Evolutionary conservation across 2,329 filamentous ascomycete species (phyloP), one percentile per base, ranked within the genome.

Genomic region (Dendrostoma leiphaemia): DNA sequence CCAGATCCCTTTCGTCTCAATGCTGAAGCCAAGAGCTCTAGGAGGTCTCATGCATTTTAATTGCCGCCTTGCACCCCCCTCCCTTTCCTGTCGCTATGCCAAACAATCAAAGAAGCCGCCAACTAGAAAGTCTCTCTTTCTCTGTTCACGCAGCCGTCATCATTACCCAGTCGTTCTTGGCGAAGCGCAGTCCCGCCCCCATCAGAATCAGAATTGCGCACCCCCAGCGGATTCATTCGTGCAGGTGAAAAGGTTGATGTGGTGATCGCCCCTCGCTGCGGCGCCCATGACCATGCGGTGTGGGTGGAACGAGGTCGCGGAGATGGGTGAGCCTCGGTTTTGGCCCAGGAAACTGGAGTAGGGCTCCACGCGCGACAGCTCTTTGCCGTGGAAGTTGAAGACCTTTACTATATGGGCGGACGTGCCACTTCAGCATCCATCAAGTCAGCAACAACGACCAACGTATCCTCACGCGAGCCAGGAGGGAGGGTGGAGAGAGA

Each of bases 241-340:
- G 70, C 88, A 91, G 29, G 83, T 85, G 65, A 93, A 95, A 26
- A 97, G 78, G 68, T 96, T 97, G 65, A 99, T 86, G 68, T 97
- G 90, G 57, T 92, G 84, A 67, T 97, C 92, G 53, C 91, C 90
- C 40, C 90, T 80, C 4, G 91, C 90, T 1, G 92, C 89, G 64
- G 89, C 94, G 32, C 91, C 92, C 58, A 99, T 80, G 70, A 97
- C 86, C 74, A 96, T 92, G 49, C 89, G 85, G 70, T 99, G 94
- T 1, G 94, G 94, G 72, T 99, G 94, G 77, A 97, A 99, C 0
- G 92, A 89, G 8, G 93, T 96, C 32, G 89, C 83, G 3, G 91
- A 86, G 61, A 99, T 95, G 1, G 94, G 89, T 6, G 86, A 84
- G 54, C 87, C 86, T 48, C 90, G 87, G 66, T 85, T 91, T 64